These are phyloP conservation scores for Talaromyces sp. DNA, from an alignment of 2,329 filamentous ascomycete species.

Conservation along the genomic window DNA sequence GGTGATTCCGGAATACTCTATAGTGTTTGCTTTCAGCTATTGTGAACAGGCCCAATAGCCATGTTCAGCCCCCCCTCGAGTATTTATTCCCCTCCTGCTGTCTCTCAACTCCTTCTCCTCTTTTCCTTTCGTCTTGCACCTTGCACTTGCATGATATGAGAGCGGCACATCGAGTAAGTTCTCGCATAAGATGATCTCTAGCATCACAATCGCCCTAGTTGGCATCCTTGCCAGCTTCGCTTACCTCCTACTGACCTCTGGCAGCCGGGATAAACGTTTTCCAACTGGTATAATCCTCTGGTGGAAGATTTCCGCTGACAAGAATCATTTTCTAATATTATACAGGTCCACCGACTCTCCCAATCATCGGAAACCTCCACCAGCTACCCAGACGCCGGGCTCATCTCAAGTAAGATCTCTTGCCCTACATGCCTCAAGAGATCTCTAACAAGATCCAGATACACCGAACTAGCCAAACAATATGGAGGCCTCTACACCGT, in stretches of 20 bases:
- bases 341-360: conserved; percentile 17
- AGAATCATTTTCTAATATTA: not conserved
- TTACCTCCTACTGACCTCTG: not conserved
- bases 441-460: conserved; percentile 28
- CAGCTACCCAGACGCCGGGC: conserved; percentile 14
- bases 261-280: not conserved
- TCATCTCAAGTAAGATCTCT: not conserved
- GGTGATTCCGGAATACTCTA: not conserved
- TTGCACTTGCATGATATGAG: not conserved
- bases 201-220: not conserved
- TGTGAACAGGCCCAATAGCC: not conserved
- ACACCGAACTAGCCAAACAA: conserved; percentile 46
- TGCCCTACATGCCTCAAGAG: not conserved
- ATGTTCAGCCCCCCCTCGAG: not conserved
- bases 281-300: not conserved
- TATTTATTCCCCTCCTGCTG: not conserved
- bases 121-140: not conserved
- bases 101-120: not conserved
- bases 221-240: not conserved
- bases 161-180: not conserved
- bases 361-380: conserved; percentile 20
- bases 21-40: not conserved
- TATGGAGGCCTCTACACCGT: conserved; percentile 47
- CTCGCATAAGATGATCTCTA: not conserved
- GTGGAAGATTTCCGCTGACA: too few species aligned